A percentile compares a stretch with the other conserved stretches of the same genome.
These are phyloP conservation scores for Picea engelmannii DNA, from an alignment of 83 land plant species.

Conservation along the genomic window DNA sequence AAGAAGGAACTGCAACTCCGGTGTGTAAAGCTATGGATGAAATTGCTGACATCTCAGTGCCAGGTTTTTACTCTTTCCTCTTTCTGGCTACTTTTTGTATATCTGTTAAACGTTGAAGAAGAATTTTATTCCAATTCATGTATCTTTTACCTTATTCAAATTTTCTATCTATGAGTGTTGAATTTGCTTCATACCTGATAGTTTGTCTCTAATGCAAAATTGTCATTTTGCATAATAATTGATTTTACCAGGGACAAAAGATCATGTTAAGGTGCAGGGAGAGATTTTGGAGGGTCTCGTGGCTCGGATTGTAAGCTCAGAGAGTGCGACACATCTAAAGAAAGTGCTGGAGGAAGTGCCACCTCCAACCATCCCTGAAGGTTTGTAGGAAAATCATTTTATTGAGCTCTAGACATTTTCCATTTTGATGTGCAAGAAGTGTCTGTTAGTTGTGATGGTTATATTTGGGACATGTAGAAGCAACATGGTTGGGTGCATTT, in stretches of 20 bases:
- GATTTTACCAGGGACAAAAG: constrained; percentile 71
- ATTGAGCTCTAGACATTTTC: neutral
- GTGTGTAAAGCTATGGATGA: constrained; percentile 85
- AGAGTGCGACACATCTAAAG: constrained; percentile 64
- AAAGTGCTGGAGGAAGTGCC: constrained; percentile 60
- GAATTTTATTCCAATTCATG: neutral
- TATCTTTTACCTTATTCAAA: neutral
- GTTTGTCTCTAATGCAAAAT: neutral
- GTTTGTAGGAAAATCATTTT: constrained; percentile 20
- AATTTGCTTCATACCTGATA: too few relatives aligned
- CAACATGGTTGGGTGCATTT: neutral
- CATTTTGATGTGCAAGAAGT: neutral
- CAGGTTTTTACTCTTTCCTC: constrained; percentile 41
- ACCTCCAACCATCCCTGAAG: constrained; percentile 45
- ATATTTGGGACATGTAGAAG: neutral
- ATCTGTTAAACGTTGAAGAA: neutral
- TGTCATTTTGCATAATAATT: constrained; percentile 8
- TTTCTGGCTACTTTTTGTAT: neutral
- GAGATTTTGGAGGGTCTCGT: constrained; percentile 98
- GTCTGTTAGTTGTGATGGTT: neutral
- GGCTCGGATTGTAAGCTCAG: constrained; percentile 86
- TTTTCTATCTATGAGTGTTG: neutral
- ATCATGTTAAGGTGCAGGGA: constrained; percentile 87
- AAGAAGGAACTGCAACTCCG: constrained; percentile 89
- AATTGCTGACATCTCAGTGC: constrained; percentile 85